These are phyloP conservation scores for Fraxinus anomala DNA, from an alignment of 257 asterid species.

Conservation along the genomic window DNA sequence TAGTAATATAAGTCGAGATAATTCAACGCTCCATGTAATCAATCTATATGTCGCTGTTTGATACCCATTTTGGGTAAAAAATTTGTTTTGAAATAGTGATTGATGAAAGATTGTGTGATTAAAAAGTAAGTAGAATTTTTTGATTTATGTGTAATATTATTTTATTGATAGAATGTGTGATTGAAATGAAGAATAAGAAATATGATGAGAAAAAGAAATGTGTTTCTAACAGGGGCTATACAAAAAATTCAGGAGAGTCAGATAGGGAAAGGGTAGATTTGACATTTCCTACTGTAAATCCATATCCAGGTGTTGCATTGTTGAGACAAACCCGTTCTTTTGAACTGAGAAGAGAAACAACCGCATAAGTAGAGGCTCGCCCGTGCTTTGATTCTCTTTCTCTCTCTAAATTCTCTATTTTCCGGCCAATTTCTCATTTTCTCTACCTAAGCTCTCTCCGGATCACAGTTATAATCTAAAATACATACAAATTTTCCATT, in stretches of 20 bases:
- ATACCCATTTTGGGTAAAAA: too few species aligned
- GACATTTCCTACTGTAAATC: background rate
- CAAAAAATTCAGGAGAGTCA: background rate
- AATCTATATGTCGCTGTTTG: too few species aligned
- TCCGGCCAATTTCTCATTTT: background rate
- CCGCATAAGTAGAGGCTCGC: conserved; percentile 27
- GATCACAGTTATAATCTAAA: background rate
- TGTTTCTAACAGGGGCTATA: too few species aligned
- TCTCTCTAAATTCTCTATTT: background rate
- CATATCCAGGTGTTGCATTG: conserved; percentile 6
- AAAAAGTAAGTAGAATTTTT: too few species aligned
- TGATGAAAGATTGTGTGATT: too few species aligned
- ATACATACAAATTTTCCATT: background rate
- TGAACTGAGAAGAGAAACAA: conserved; percentile 26
- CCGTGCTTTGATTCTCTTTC: conserved; percentile 4
- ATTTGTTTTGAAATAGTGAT: too few species aligned
- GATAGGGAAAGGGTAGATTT: background rate
- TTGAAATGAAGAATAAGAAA: too few species aligned
- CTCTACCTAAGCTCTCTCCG: background rate
- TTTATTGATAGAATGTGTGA: too few species aligned
- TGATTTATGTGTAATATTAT: too few species aligned
- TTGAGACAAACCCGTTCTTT: conserved; percentile 29
- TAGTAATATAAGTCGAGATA: too few species aligned
- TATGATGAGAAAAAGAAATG: too few species aligned
- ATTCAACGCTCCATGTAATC: too few species aligned